Base-by-base conservation (phyloP, 2,329 filamentous ascomycete genomes). In the Kalmusia sp. region DNA sequence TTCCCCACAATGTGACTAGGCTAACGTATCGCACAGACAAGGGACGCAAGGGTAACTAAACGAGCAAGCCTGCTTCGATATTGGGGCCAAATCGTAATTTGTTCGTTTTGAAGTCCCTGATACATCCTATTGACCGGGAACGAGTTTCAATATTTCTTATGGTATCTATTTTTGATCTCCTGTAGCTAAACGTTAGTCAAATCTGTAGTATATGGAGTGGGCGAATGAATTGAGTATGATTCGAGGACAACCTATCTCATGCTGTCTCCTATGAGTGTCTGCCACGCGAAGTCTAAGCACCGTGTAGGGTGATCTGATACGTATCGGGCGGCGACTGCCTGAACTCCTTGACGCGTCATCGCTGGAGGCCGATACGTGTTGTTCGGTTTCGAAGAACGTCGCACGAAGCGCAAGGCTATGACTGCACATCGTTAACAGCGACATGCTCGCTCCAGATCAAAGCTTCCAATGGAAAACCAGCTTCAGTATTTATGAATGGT, bases 201-300 rank as follows among this genome's bases (percentile, higher is more conserved):
- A 21, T 34, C 28, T 49, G 46, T 40, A 49, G 37, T 34, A 49
- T 49, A 49, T 49, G 25, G 34, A 19, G 35, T 9, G 15, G 14
- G 24, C 15, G 15, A 48, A 38, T 38, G 7, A 14, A 48, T 19
- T 47, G 44, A 31, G 45, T 19, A 22, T 48, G 45, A 19, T 44
- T 39, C 35, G 43, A 46, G 34, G n/a, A n/a, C 21, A 1, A 28
- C 19, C 33, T 17, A 2, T 12, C 35, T 33, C 15, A 3, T 28
- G n/a, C n/a, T n/a, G n/a, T n/a, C n/a, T n/a, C n/a, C n/a, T n/a
- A n/a, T n/a, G n/a, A n/a, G n/a, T n/a, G n/a, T n/a, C n/a, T n/a
- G n/a, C n/a, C n/a, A n/a, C n/a, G n/a, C n/a, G n/a, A n/a, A n/a
- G n/a, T n/a, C n/a, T n/a, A n/a, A n/a, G n/a, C n/a, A n/a, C n/a